Conservation (phyloP, 2,329 filamentous ascomycete species). For the Neocucurbitaria cava region DNA sequence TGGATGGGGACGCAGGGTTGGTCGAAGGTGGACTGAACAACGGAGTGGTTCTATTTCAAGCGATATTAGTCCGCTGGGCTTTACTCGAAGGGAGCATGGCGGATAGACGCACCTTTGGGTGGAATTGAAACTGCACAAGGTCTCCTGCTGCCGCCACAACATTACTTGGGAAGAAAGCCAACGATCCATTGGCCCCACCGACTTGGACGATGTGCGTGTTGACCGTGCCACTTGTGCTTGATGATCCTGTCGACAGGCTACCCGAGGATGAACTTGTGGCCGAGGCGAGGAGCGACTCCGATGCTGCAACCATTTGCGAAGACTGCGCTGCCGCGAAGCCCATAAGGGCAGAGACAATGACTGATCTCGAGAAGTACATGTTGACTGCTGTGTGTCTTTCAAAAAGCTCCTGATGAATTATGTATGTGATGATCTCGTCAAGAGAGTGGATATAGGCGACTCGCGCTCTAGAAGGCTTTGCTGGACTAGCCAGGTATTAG, state of each 20-base stretch:
- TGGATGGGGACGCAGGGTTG: slow-evolving; percentile 70
- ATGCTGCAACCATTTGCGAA: slow-evolving; percentile 23
- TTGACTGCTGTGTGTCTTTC: slow-evolving; percentile 16
- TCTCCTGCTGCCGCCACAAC: slow-evolving; percentile 68
- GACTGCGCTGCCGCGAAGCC: slow-evolving; percentile 36
- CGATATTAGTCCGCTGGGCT: slow-evolving; percentile 11
- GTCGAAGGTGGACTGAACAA: slow-evolving; percentile 78
- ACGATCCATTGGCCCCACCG: slow-evolving; percentile 58
- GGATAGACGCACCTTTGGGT: slow-evolving; percentile 49
- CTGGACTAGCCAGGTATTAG: slow-evolving; percentile 51
- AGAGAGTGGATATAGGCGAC: slow-evolving; percentile 42
- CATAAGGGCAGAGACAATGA: slow-evolving; percentile 39
- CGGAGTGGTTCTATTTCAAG: slow-evolving; percentile 72
- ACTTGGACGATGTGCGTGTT: slow-evolving; percentile 69
- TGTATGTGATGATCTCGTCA: slow-evolving; percentile 27
- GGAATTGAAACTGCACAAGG: slow-evolving; percentile 62
- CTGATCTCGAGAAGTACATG: slow-evolving; percentile 46
- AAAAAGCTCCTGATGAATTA: slow-evolving; percentile 27
- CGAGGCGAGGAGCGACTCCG: slow-evolving; percentile 22
- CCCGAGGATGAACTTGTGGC: slow-evolving; percentile 11
- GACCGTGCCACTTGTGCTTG: slow-evolving; percentile 23
- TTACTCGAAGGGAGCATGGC: background rate
- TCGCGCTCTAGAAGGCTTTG: slow-evolving; percentile 43
- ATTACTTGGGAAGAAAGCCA: slow-evolving; percentile 71
- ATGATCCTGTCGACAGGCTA: slow-evolving; percentile 10